Conservation (phyloP, 495 filamentous ascomycete species). For the Paragyromitra xinjiangensis region DNA sequence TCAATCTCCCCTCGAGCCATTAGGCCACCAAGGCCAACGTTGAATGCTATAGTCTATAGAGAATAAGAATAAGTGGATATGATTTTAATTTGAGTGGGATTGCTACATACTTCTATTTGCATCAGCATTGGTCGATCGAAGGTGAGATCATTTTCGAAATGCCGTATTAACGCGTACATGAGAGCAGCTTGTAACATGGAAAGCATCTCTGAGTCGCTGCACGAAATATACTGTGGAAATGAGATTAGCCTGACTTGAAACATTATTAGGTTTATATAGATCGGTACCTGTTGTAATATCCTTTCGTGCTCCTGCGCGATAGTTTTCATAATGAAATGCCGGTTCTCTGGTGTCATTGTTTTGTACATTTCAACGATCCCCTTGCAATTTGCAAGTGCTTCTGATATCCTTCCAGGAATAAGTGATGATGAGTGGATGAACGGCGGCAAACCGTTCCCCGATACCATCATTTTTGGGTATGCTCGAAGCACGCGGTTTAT, state of each 20-base stretch:
- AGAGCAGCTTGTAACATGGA: constrained; percentile 53
- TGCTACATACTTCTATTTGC: constrained; percentile 43
- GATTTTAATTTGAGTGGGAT: not conserved
- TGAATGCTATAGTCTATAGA: constrained; percentile 44
- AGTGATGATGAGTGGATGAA: constrained; percentile 49
- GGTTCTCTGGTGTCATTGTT: constrained; percentile 53
- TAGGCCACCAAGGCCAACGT: constrained; percentile 41
- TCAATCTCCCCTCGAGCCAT: constrained; percentile 43
- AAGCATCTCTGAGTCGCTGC: constrained; percentile 40
- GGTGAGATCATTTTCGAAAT: constrained; percentile 50
- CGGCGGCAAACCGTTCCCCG: constrained; percentile 44
- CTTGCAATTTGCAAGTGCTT: constrained; percentile 52
- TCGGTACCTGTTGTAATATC: constrained; percentile 43
- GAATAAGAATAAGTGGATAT: constrained; percentile 15
- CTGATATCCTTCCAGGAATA: constrained; percentile 41
- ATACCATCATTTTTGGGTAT: constrained; percentile 53
- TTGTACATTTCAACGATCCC: constrained; percentile 55
- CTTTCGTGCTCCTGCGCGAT: constrained; percentile 47
- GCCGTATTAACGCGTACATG: constrained; percentile 46
- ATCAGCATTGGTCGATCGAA: constrained; percentile 44
- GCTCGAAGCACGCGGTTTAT: constrained; percentile 38
- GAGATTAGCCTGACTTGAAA: constrained; percentile 19
- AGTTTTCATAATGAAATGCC: constrained; percentile 48
- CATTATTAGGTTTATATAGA: not conserved
- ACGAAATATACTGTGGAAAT: constrained; percentile 33